Base-by-base conservation (phyloP, 2,329 filamentous ascomycete species). In the Colletotrichum abscissum region DNA sequence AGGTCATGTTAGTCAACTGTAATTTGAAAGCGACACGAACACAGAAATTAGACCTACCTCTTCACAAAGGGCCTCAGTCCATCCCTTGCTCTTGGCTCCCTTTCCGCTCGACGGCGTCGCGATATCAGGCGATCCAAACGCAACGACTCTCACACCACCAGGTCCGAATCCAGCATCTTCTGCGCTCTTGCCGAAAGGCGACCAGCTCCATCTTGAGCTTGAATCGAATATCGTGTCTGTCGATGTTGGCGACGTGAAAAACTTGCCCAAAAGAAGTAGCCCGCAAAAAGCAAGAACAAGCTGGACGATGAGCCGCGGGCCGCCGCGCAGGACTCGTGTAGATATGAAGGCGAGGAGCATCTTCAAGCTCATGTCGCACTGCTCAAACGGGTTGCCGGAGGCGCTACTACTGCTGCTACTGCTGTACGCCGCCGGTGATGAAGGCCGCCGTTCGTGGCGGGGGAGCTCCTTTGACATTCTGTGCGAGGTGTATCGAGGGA, bases 81-180 rank as follows among this genome's bases (percentile, higher is more conserved):
- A 89, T 5, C 83, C 78, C 28, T 75, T 80, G 63, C 70, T 72
- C 30, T 75, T 80, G 60, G 67, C 72, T 24, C 55, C 76, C 75
- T 24, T 70, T 72, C 30, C 72, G 63, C 68, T 81, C 76, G 42
- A 77, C 74, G 9, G 83, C 80, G 46, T 77, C 69, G 85, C 83
- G n/a, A 87, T 80, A 70, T 88, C 87, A 5, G 83, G 82, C 3
- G 82, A 82, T 11, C 88, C 88, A 76, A 89, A 89, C 6, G 87
- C 86, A 9, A 89, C 86, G 8, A 89, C 81, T 66, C 88, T 84
- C 72, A 89, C 71, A 2, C 84, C 81, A 7, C 81, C 81, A 4
- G 74, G 78, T n/a, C 73, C 69, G 42, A 76, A 73, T n/a, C 74
- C 65, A 11, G 73, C 63, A 14, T 54, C 56, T 5, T 56, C 49